Percentiles rank a stretch among this genome's conserved stretches.
These are phyloP conservation scores for Clitoria ternatea DNA, from an alignment of 306 rosid genomes.

Conservation along the genomic window DNA sequence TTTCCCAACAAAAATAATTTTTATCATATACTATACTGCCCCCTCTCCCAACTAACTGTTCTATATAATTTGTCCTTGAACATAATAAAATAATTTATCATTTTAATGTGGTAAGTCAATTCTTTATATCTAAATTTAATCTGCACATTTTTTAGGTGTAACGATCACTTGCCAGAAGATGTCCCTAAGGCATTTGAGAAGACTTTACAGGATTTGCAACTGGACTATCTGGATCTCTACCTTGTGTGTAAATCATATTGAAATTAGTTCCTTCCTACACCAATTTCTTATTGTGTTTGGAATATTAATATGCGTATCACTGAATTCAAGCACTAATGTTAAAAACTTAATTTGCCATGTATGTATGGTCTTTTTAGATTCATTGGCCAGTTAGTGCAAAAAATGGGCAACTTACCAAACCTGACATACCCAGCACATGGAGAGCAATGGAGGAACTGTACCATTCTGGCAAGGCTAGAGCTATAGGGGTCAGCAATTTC, in stretches of 20 bases:
- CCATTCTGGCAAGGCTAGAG: slow-evolving; percentile 52
- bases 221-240: slow-evolving; percentile 60
- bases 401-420: slow-evolving; percentile 42
- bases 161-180: slow-evolving; percentile 51
- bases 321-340: background rate
- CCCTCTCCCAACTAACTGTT: no score
- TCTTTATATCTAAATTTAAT: background rate
- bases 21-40: no score
- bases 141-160: slow-evolving; percentile 28
- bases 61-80: background rate
- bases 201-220: slow-evolving; percentile 48
- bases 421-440: slow-evolving; percentile 62
- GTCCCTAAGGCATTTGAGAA: slow-evolving; percentile 47
- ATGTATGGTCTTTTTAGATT: slow-evolving; percentile 30
- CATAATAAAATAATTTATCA: background rate
- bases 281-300: background rate
- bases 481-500: slow-evolving; percentile 70
- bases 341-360: background rate
- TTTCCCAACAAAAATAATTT: background rate
- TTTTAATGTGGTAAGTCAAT: background rate
- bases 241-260: slow-evolving; percentile 29
- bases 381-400: slow-evolving; percentile 62
- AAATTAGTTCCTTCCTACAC: background rate
- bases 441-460: slow-evolving; percentile 56
- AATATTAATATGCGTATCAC: background rate